Percentiles rank a stretch among this genome's conserved stretches.
Conservation (phyloP, 257 asterid species). For the Parsonsia alboflavescens region DNA sequence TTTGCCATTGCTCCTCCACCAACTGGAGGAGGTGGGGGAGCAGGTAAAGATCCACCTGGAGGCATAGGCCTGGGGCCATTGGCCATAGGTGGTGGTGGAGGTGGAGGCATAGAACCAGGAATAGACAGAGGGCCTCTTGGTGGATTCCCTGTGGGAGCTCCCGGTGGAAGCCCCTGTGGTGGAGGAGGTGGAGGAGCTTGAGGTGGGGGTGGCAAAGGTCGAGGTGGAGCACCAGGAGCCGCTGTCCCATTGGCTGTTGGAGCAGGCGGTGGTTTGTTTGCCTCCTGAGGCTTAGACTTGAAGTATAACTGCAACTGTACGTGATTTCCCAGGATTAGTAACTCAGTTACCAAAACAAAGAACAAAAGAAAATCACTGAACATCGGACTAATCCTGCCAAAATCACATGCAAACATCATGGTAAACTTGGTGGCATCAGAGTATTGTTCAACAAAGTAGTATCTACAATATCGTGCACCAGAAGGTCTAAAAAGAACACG, state of each 20-base stretch:
- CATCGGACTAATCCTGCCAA: neutral
- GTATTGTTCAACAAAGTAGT: neutral
- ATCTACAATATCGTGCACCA: neutral
- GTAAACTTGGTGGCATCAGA: neutral
- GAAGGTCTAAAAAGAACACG: neutral
- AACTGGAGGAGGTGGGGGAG: constrained; percentile 89
- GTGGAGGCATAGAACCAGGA: constrained; percentile 50
- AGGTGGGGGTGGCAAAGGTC: constrained; percentile 70
- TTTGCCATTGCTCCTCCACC: constrained; percentile 74
- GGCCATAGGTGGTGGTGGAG: constrained; percentile 58
- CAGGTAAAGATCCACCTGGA: constrained; percentile 89
- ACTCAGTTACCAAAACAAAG: neutral
- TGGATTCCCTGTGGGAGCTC: constrained; percentile 44
- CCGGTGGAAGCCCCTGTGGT: constrained; percentile 63
- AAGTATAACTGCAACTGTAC: constrained; percentile 66
- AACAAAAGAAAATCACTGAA: neutral
- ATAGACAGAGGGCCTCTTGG: constrained; percentile 47
- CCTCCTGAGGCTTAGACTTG: constrained; percentile 82
- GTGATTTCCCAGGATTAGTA: constrained; percentile 6
- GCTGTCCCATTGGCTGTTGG: constrained; percentile 55
- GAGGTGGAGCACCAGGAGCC: constrained; percentile 54
- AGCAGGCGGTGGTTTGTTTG: constrained; percentile 55
- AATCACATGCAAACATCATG: neutral
- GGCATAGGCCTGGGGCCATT: constrained; percentile 98
- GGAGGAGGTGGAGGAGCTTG: constrained; percentile 79